Base-by-base conservation (phyloP, 192 early-diverging fungal species). In the Entophlyctis helioformis region DNA sequence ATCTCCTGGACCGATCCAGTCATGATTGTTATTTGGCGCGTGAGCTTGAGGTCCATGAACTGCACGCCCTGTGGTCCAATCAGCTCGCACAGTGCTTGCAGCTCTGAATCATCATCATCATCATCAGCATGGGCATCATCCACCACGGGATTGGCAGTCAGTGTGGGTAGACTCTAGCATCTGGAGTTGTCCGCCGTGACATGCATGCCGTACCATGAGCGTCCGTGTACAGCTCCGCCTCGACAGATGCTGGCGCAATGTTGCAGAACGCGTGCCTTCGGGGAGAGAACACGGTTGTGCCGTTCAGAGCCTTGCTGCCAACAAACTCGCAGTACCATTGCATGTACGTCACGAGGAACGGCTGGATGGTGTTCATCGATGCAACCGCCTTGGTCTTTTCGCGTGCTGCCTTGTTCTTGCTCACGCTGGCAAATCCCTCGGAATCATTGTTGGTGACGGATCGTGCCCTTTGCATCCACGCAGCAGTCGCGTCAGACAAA, bases 21-120 rank as follows among this genome's bases (percentile, higher is more conserved):
- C 31, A 33, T 22, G 38, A 4, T 42, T 9, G 48, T 48, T 1
- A 53, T 31, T 43, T 59, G 58, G 10, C 52, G 18, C 3, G 32
- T 26, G 2, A 64, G 33, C 52, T 64, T 54, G 36, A 56, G 53
- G 39, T 66, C 63, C 20, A 66, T 43, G 31, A 66, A 58, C 25
- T 43, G 31, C n/a, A 54, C 29, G 12, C 63, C 63, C 16, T 45
- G 38, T 9, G 57, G 58, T 12, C 63, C 63, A 37, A 61, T 43
- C 16, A 66, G 26, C 31, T 60, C 45, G 44, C 44, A 59, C 5
- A 66, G 23, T 1, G 63, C 57, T 15, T 28, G 32, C 7, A 60
- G 43, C 40, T 66, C 63, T 58, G 36, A 26, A 4, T 43, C 7
- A 24, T 18, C 11, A n/a, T n/a, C n/a, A n/a, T n/a, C n/a, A n/a